Evolutionary conservation across 352 stramenopile genomes (phyloP).

Genomic region (Thraustochytrium sp.): DNA sequence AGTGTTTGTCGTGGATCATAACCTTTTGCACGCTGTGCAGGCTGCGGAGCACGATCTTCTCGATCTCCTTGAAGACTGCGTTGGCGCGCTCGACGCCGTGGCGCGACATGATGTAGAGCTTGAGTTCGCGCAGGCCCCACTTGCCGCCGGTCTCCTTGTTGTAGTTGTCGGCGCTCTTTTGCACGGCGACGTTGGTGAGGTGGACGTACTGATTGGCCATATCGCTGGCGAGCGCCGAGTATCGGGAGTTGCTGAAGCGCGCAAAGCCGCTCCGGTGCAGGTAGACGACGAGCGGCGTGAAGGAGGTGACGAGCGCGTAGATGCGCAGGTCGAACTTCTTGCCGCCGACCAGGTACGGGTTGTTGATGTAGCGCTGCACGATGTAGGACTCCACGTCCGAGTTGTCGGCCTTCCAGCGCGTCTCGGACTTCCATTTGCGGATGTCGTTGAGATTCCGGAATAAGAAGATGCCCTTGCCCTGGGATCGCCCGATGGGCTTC

Average conservation of each 20-base stretch:
- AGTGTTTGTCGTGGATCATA: slow-evolving; percentile 83
- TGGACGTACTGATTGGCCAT: slow-evolving; percentile 70
- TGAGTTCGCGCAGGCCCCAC: slow-evolving; percentile 60
- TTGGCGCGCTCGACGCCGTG: slow-evolving; percentile 62
- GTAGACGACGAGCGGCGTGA: slow-evolving; percentile 80
- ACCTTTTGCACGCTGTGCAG: slow-evolving; percentile 72
- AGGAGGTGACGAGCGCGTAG: slow-evolving; percentile 85
- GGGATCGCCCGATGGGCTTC: slow-evolving; percentile 83
- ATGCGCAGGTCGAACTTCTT: slow-evolving; percentile 91
- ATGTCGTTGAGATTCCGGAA: slow-evolving; percentile 87
- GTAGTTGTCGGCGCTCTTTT: slow-evolving; percentile 74
- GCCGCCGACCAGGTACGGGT: slow-evolving; percentile 80
- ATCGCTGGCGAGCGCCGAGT: slow-evolving; percentile 59
- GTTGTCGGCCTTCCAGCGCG: slow-evolving; percentile 54
- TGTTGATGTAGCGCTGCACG: slow-evolving; percentile 85
- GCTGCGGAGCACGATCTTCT: slow-evolving; percentile 71
- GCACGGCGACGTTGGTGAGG: slow-evolving; percentile 84
- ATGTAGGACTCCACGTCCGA: slow-evolving; percentile 75
- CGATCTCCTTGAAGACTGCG: slow-evolving; percentile 69
- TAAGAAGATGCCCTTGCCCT: slow-evolving; percentile 84
- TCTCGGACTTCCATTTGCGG: slow-evolving; percentile 82
- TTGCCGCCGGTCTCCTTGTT: slow-evolving; percentile 62
- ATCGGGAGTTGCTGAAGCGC: slow-evolving; percentile 80
- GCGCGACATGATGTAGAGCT: slow-evolving; percentile 64
- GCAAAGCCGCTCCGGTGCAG: slow-evolving; percentile 81